phyloP scores from a whole-genome alignment of 768 basidiomycete genomes.

The Lyophyllum shimeji region DNA sequence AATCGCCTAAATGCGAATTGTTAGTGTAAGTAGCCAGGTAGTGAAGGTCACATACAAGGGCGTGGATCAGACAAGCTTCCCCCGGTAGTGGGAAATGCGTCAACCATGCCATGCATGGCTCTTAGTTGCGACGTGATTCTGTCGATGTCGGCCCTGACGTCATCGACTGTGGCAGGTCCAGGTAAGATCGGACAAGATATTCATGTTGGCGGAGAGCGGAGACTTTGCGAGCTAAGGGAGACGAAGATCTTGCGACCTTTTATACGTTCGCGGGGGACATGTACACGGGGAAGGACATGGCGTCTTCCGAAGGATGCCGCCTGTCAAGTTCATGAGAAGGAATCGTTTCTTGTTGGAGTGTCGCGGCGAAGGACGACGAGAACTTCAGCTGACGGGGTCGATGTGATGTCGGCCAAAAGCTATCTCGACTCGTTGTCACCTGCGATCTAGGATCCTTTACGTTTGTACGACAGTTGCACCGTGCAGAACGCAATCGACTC shows the following conservation, averaged over 20 bases:
- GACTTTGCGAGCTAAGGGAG: neutral
- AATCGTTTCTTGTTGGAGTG: neutral
- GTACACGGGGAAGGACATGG: neutral
- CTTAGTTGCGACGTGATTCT: constrained; percentile 22
- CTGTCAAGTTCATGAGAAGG: neutral
- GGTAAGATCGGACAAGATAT: neutral
- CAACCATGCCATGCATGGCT: constrained; percentile 26
- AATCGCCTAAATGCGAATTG: constrained; percentile 19
- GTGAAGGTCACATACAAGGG: constrained; percentile 17
- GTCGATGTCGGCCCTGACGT: constrained; percentile 26
- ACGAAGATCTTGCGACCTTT: neutral
- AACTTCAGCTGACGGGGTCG: neutral
- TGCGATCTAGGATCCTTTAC: neutral
- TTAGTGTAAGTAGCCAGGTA: neutral
- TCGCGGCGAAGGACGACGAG: neutral
- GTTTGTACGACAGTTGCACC: neutral
- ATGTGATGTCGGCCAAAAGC: neutral
- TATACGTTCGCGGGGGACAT: neutral
- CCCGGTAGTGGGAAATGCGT: constrained; percentile 26
- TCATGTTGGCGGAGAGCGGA: neutral
- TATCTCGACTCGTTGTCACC: neutral
- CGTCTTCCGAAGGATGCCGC: neutral
- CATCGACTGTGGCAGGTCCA: constrained; percentile 13
- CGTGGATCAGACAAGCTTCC: constrained; percentile 21
- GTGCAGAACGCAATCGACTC: neutral